Base-by-base conservation (phyloP, 2,329 filamentous ascomycete genomes). In the Blastomyces parvus region DNA sequence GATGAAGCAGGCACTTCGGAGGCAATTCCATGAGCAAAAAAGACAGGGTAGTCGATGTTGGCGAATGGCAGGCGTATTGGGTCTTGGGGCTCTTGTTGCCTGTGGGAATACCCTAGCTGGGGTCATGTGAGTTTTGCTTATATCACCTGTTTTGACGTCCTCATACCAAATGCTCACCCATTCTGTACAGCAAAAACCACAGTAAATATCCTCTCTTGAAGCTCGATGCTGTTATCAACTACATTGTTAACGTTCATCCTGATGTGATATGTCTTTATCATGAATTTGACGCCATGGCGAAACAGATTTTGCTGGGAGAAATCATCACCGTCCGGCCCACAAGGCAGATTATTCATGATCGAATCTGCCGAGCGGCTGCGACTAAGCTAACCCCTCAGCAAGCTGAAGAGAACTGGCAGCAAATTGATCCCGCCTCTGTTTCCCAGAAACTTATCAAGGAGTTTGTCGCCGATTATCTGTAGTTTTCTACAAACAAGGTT, bases 201-300 rank as follows among this genome's bases (percentile, higher is more conserved):
- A 57, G 30, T 33, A 52, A 62, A 62, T 38, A 22, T 58, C n/a
- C 60, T 62, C 60, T 62, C 33, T 33, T 14, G 33, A 57, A 62
- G 38, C 60, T 62, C n/a, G 36, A 62, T 62, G 22, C 48, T 62
- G 38, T 62, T 62, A 62, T 56, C 52, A 62, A 62, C 60, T 62
- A 62, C 30, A 19, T 62, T 57, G 60, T 46, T 62, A 62, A 62
- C 30, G n/a, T 30, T 33, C 52, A 62, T 46, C 33, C 60, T 62
- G 60, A n/a, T 19, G 60, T 46, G 52, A 22, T 62, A 57, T 62
- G 46, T 38, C 38, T 62, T 46, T 62, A 62, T 62, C 36, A 22
- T 42, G 60, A 62, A 13, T 62, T 62, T 46, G 52, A 62, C 19
- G 19, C 33, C 30, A 36, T 62, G 52, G 52, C 19, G 60, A 58